These are phyloP conservation scores for Parascedosporium putredinis DNA, from an alignment of 2,329 filamentous ascomycete species.

Conservation along the genomic window DNA sequence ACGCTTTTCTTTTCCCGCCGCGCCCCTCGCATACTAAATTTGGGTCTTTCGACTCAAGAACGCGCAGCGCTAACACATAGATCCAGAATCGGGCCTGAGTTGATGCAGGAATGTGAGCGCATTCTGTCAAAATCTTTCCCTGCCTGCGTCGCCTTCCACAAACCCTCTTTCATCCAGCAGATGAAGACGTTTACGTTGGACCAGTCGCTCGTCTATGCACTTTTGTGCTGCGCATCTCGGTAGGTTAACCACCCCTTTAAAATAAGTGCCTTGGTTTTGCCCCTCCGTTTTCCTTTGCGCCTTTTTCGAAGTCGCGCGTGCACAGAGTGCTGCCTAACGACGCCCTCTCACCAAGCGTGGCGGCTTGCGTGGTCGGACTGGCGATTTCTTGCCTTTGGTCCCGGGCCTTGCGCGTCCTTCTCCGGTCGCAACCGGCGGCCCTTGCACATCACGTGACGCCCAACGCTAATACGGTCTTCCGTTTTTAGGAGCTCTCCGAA, in stretches of 20 bases:
- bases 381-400: not conserved
- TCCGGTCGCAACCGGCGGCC: not conserved
- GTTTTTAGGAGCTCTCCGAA: conserved; percentile 39
- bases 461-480: conserved; percentile 2
- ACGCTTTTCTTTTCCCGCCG: not conserved
- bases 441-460: not conserved
- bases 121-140: conserved; percentile 51
- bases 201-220: conserved; percentile 45
- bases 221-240: conserved; percentile 47
- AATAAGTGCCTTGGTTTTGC: too few species aligned
- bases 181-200: conserved; percentile 47
- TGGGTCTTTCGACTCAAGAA: not conserved
- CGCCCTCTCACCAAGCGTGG: not conserved
- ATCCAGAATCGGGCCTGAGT: conserved; percentile 43
- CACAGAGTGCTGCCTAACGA: conserved; percentile 1
- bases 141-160: conserved; percentile 52
- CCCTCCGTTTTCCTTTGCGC: conserved; percentile 12
- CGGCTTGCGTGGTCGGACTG: not conserved
- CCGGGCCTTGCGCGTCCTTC: conserved; percentile 7
- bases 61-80: conserved; percentile 14
- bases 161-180: conserved; percentile 50
- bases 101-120: conserved; percentile 48
- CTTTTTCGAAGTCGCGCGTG: conserved; percentile 10
- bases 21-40: not conserved
- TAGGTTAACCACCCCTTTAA: conserved; percentile 27